These are phyloP conservation scores for Podosphaera leucotricha DNA, from an alignment of 2,329 filamentous ascomycete genomes.

Conservation along the genomic window DNA sequence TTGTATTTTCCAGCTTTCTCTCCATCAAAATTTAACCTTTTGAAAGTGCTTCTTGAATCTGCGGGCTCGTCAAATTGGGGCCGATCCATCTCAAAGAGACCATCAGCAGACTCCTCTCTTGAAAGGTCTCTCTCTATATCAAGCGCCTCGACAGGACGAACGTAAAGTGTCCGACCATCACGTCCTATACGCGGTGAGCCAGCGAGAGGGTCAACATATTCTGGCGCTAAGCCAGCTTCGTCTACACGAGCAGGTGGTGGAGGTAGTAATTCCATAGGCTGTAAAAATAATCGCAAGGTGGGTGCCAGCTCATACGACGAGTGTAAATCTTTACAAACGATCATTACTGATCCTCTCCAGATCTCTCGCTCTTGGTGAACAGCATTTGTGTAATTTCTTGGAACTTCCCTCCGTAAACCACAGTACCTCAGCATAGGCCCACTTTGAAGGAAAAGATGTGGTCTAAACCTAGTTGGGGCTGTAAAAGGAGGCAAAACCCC, in stretches of 20 bases:
- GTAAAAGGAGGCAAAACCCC: conserved; percentile 15
- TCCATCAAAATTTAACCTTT: conserved; percentile 39
- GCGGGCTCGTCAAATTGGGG: conserved; percentile 27
- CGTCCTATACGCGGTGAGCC: conserved; percentile 70
- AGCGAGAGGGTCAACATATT: conserved; percentile 75
- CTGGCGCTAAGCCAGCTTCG: conserved; percentile 43
- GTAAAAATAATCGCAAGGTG: conserved; percentile 61
- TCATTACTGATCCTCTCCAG: conserved; percentile 89
- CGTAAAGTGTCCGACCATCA: conserved; percentile 66
- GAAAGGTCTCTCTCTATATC: conserved; percentile 61
- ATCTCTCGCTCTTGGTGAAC: conserved; percentile 37
- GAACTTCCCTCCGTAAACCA: conserved; percentile 45
- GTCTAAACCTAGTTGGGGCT: conserved; percentile 50
- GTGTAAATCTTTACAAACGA: conserved; percentile 66
- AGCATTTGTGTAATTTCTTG: conserved; percentile 16
- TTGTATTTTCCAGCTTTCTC: conserved; percentile 62
- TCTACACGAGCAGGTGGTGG: conserved; percentile 49
- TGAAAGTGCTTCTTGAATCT: conserved; percentile 29
- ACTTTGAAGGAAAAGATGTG: conserved; percentile 64
- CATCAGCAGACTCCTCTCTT: conserved; percentile 52
- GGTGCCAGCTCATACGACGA: conserved; percentile 71
- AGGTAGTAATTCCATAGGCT: conserved; percentile 61
- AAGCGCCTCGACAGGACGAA: conserved; percentile 70
- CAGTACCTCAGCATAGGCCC: conserved; percentile 79
- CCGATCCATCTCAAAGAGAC: conserved; percentile 51